These are phyloP conservation scores for Suillus subaureus DNA, from an alignment of 768 basidiomycete species.

Conservation along the genomic window DNA sequence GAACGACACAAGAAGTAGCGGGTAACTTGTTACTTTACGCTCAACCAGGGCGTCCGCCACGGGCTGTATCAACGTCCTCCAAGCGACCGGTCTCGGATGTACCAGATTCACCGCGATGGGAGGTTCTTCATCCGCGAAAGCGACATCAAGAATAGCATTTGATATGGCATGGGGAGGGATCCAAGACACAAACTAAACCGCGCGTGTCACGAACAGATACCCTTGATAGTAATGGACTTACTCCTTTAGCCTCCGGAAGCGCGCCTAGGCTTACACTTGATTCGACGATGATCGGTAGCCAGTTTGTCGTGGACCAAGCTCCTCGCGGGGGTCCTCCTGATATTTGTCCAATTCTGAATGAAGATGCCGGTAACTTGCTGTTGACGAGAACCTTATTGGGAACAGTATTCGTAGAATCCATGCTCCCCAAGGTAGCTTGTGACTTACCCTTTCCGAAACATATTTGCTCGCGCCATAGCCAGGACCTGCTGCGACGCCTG, in stretches of 20 bases:
- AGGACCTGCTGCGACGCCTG: constrained; percentile 36
- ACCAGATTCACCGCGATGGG: constrained; percentile 25
- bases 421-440: not conserved
- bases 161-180: constrained; percentile 21
- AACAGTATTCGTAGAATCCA: not conserved
- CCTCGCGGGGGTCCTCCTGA: constrained; percentile 41
- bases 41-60: constrained; percentile 16
- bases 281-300: constrained; percentile 47
- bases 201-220: not conserved
- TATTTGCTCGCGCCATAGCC: constrained; percentile 55
- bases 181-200: constrained; percentile 22
- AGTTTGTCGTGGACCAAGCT: constrained; percentile 47
- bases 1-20: constrained; percentile 31
- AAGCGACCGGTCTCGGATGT: constrained; percentile 25
- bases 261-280: constrained; percentile 29
- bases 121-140: constrained; percentile 11
- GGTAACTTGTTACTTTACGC: constrained; percentile 2
- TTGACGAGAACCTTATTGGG: constrained; percentile 36
- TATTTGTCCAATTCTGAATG: constrained; percentile 50
- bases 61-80: constrained; percentile 19
- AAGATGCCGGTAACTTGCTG: constrained; percentile 38
- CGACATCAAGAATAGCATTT: constrained; percentile 23
- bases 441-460: constrained; percentile 38
- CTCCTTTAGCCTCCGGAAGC: constrained; percentile 28
- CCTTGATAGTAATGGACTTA: constrained; percentile 11